Percentiles rank a stretch among this genome's conserved stretches.
These are phyloP conservation scores for Calonectria montana DNA, from an alignment of 2,329 filamentous ascomycete species.

Conservation along the genomic window DNA sequence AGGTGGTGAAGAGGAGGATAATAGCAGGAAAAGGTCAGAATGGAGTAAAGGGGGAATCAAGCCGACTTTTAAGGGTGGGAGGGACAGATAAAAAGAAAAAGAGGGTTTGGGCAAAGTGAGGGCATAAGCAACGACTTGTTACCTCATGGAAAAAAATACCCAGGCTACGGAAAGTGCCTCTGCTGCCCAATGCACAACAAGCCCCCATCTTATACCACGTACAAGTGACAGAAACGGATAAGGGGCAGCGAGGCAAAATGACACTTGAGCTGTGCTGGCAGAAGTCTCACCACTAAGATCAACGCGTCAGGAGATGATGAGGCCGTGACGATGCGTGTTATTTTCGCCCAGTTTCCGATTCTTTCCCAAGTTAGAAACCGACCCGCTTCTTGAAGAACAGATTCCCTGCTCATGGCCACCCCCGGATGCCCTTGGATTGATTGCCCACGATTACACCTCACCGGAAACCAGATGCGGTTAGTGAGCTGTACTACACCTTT, in stretches of 20 bases:
- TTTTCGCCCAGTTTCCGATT: conserved; percentile 25
- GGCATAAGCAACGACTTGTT: conserved; percentile 31
- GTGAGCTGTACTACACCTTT: conserved; percentile 25
- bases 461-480: conserved; percentile 23
- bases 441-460: conserved; percentile 13
- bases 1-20: not conserved
- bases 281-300: conserved; percentile 41
- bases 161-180: conserved; percentile 40
- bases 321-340: conserved; percentile 27
- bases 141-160: conserved; percentile 32
- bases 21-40: conserved; percentile 15
- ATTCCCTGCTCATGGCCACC: not conserved
- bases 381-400: conserved; percentile 14
- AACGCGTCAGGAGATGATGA: conserved; percentile 40
- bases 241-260: conserved; percentile 36
- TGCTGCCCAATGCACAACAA: conserved; percentile 44
- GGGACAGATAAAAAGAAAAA: conserved; percentile 19
- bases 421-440: conserved; percentile 3
- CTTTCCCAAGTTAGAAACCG: conserved; percentile 23
- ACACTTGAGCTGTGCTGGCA: conserved; percentile 23
- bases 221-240: conserved; percentile 35
- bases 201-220: conserved; percentile 29
- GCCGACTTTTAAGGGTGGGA: conserved; percentile 3
- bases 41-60: not conserved
- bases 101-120: conserved; percentile 29